Conservation (phyloP, 2,329 filamentous ascomycete genomes). For the Fusarium subtropicale region DNA sequence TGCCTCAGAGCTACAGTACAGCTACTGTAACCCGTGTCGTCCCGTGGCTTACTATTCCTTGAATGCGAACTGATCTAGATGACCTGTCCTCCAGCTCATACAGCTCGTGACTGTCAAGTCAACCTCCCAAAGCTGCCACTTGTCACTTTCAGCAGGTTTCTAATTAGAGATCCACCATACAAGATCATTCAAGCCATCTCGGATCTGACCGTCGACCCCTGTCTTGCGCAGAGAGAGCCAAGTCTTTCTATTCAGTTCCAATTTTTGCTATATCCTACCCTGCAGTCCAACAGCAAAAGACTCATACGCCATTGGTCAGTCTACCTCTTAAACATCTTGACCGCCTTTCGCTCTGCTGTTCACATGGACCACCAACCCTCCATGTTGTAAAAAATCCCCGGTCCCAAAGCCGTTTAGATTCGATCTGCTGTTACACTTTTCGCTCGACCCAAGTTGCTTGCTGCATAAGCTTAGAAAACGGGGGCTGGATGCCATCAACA, state of each 20-base stretch:
- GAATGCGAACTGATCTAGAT: conserved; percentile 1
- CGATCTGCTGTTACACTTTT: conserved; percentile 27
- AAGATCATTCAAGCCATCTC: neutral
- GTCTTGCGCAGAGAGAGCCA: conserved; percentile 7
- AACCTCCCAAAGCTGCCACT: conserved; percentile 14
- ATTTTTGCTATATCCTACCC: conserved; percentile 20
- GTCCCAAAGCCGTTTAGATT: conserved; percentile 28
- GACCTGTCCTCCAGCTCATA: conserved; percentile 7
- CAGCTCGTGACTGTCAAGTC: conserved; percentile 3
- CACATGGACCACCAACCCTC: conserved; percentile 29
- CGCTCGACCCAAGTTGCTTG: conserved; percentile 14
- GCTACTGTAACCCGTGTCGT: neutral
- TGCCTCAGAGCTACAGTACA: conserved; percentile 13
- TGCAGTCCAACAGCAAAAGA: conserved; percentile 15
- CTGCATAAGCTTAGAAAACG: conserved; percentile 29
- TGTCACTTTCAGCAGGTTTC: conserved; percentile 19
- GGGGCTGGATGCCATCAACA: neutral
- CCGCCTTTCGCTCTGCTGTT: conserved; percentile 42
- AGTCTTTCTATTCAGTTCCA: conserved; percentile 10
- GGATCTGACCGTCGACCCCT: conserved; percentile 19
- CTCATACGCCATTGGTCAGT: conserved; percentile 16
- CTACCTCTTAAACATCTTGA: conserved; percentile 27
- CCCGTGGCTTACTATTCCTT: neutral
- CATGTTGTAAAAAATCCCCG: conserved; percentile 24
- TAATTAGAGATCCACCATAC: conserved; percentile 19